These are phyloP conservation scores for Aspergillus quadricinctus DNA, from an alignment of 2,329 filamentous ascomycete species.

Conservation along the genomic window DNA sequence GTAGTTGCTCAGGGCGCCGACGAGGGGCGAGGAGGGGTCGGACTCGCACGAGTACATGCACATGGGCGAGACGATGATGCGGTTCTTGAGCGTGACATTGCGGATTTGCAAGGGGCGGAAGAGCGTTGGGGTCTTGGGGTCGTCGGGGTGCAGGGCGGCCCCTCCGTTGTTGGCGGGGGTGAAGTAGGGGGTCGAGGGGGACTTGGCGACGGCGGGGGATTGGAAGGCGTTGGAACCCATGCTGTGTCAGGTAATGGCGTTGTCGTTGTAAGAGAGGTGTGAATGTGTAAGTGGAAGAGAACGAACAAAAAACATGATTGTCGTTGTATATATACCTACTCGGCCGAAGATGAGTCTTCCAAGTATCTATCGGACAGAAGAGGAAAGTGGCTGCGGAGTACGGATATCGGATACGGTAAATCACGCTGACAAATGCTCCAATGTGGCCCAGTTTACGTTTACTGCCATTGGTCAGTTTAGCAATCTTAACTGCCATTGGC, in stretches of 20 bases:
- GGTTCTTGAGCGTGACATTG: constrained; percentile 58
- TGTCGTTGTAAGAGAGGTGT: background rate
- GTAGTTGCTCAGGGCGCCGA: constrained; percentile 70
- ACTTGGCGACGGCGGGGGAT: constrained; percentile 6
- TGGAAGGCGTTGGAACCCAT: constrained; percentile 7
- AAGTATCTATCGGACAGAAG: background rate
- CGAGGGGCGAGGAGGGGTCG: constrained; percentile 20
- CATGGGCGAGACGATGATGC: constrained; percentile 58
- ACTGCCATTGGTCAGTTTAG: background rate
- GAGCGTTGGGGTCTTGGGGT: constrained; percentile 46
- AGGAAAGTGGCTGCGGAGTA: no score
- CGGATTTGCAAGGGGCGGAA: constrained; percentile 55
- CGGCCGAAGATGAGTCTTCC: background rate
- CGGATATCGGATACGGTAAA: background rate
- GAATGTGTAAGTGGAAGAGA: background rate
- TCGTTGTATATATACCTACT: background rate
- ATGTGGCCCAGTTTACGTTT: background rate
- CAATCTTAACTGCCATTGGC: background rate
- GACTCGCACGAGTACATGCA: constrained; percentile 64
- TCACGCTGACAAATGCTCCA: background rate
- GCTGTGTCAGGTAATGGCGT: background rate
- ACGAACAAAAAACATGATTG: background rate
- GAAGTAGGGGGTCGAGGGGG: constrained; percentile 28
- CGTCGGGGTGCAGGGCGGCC: constrained; percentile 32
- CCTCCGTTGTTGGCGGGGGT: constrained; percentile 34